These are phyloP conservation scores for Endocalyx cinctus DNA, from an alignment of 2,329 filamentous ascomycete genomes.

Conservation along the genomic window DNA sequence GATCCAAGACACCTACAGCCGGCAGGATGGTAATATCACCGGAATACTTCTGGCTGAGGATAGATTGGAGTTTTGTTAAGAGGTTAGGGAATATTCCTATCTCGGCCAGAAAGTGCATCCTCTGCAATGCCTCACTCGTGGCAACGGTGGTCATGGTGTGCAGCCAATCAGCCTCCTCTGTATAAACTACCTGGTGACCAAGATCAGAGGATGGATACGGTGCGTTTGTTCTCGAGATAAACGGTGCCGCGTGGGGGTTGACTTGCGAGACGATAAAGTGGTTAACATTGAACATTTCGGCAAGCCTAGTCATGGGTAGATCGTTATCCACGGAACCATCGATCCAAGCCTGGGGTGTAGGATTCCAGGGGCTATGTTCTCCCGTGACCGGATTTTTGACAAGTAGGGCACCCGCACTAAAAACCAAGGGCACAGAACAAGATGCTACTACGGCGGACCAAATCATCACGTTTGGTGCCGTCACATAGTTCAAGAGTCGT, in stretches of 20 bases:
- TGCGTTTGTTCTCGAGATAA: conserved; percentile 70
- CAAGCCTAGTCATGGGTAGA: conserved; percentile 80
- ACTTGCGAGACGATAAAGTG: conserved; percentile 98
- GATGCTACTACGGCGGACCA: conserved; percentile 97
- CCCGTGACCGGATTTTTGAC: conserved; percentile 83
- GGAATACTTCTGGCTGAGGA: conserved; percentile 86
- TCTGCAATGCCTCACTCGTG: conserved; percentile 74
- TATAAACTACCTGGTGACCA: conserved; percentile 25
- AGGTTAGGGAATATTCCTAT: conserved; percentile 75
- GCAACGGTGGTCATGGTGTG: conserved; percentile 66
- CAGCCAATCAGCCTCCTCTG: conserved; percentile 53
- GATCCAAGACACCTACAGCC: conserved; percentile 67
- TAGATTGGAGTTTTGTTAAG: conserved; percentile 71
- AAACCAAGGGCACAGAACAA: conserved; percentile 85
- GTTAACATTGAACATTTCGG: conserved; percentile 97
- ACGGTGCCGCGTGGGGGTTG: conserved; percentile 89
- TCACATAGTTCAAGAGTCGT: conserved; percentile 84
- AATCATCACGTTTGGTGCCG: conserved; percentile 88
- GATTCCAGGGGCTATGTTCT: conserved; percentile 76
- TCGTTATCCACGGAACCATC: conserved; percentile 95
- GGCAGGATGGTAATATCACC: conserved; percentile 94
- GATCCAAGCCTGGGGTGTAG: conserved; percentile 80
- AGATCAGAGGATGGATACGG: conserved; percentile 32
- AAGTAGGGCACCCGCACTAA: conserved; percentile 71
- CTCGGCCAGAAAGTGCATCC: conserved; percentile 75